Conservation (phyloP, 2,329 filamentous ascomycete genomes). For the Penicillium sclerotiorum region DNA sequence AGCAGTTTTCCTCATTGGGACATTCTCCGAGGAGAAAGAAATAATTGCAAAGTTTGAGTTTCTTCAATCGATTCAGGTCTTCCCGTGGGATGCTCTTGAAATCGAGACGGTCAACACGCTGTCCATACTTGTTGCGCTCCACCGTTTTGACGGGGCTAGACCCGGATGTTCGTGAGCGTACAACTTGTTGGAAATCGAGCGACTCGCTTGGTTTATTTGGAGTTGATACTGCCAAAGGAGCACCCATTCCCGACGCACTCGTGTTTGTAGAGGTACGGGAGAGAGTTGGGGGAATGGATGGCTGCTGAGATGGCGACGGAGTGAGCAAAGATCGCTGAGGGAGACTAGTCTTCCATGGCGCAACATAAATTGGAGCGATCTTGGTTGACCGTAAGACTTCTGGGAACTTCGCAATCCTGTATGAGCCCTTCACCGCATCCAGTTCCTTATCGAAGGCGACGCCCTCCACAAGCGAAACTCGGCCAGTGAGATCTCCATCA, state of each 20-base stretch:
- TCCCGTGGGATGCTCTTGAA: conserved; percentile 56
- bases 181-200: conserved; percentile 42
- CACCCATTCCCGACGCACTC: conserved; percentile 39
- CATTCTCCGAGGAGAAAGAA: conserved; percentile 62
- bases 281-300: conserved; percentile 27
- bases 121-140: conserved; percentile 60
- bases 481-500: conserved; percentile 48
- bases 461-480: conserved; percentile 60
- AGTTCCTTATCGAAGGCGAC: conserved; percentile 59
- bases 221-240: conserved; percentile 37
- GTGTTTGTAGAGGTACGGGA: conserved; percentile 45
- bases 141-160: conserved; percentile 42
- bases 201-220: conserved; percentile 39
- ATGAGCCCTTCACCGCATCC: conserved; percentile 49
- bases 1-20: conserved; percentile 55
- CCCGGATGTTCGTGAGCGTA: conserved; percentile 38
- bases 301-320: conserved; percentile 39
- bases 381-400: conserved; percentile 59
- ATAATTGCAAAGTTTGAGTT: conserved; percentile 65
- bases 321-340: conserved; percentile 35
- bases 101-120: conserved; percentile 59
- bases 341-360: conserved; percentile 36
- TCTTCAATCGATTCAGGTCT: conserved; percentile 62
- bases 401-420: conserved; percentile 54
- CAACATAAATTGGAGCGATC: conserved; percentile 41